A percentile compares a stretch with the other conserved stretches of the same genome.
phyloP scores from a whole-genome alignment of 1,139 yeast genomes.

The Pneumocystis oryctolagi region DNA sequence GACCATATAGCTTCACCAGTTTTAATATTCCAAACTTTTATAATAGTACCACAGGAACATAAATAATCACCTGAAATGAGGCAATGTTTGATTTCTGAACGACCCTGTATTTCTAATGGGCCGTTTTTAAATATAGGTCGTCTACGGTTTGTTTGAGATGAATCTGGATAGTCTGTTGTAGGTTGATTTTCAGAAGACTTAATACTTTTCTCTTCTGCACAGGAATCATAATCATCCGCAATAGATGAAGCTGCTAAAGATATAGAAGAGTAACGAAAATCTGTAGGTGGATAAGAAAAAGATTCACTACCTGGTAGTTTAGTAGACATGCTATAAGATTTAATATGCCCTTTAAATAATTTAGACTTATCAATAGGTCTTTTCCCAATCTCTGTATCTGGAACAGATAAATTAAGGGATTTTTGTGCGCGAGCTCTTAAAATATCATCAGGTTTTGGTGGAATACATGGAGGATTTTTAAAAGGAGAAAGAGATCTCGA shows the following conservation, averaged over 20 bases:
- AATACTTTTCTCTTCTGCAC: neutral
- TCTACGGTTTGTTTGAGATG: conserved; percentile 25
- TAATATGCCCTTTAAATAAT: neutral
- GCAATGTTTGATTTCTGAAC: conserved; percentile 20
- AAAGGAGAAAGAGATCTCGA: neutral
- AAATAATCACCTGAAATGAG: conserved; percentile 20
- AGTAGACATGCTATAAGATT: neutral
- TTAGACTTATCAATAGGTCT: neutral
- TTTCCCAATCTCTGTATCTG: neutral
- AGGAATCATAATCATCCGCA: neutral
- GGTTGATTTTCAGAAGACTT: neutral
- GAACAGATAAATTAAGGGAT: neutral
- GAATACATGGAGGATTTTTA: neutral
- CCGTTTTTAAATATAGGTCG: conserved; percentile 23
- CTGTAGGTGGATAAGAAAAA: neutral
- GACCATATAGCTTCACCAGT: conserved; percentile 21
- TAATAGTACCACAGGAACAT: conserved; percentile 18
- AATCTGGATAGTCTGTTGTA: conserved; percentile 20
- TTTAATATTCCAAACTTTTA: conserved; percentile 19
- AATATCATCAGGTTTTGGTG: neutral
- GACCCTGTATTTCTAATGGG: conserved; percentile 19
- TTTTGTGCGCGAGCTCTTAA: neutral
- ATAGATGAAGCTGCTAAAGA: neutral
- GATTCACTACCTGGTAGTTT: neutral
- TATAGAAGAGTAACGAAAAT: neutral